Percentiles rank a stretch among this genome's conserved stretches.
These are phyloP conservation scores for Cladosporium austrohemisphaericum DNA, from an alignment of 2,329 filamentous ascomycete genomes.

Conservation along the genomic window DNA sequence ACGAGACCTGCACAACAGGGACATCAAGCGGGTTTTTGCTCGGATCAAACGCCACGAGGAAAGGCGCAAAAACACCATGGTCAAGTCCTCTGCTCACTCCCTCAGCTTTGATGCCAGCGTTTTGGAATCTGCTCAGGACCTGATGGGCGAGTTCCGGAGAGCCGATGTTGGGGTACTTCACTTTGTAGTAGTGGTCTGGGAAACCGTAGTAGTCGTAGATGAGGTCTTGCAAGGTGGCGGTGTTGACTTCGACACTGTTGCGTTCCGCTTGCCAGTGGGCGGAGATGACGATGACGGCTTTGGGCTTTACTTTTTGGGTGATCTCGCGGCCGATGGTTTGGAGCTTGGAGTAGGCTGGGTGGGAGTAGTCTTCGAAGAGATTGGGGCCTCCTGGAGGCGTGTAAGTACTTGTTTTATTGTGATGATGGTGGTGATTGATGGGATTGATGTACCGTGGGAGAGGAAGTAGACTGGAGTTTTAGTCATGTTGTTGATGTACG, in stretches of 20 bases:
- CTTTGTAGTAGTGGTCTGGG: slow-evolving; percentile 64
- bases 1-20: slow-evolving; percentile 69
- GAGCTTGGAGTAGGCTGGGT: slow-evolving; percentile 64
- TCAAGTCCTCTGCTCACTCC: slow-evolving; percentile 64
- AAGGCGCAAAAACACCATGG: slow-evolving; percentile 71
- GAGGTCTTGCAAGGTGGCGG: slow-evolving; percentile 59
- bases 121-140: slow-evolving; percentile 53
- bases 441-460: slow-evolving; percentile 32
- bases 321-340: slow-evolving; percentile 66
- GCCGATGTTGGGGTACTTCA: slow-evolving; percentile 62
- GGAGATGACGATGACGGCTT: slow-evolving; percentile 70
- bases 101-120: slow-evolving; percentile 58
- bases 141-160: slow-evolving; percentile 57
- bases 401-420: background rate
- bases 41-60: slow-evolving; percentile 53
- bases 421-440: background rate
- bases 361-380: slow-evolving; percentile 64
- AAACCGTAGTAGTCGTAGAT: slow-evolving; percentile 77
- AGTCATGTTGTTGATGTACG: slow-evolving; percentile 16
- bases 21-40: slow-evolving; percentile 36
- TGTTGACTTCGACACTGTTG: slow-evolving; percentile 61
- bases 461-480: slow-evolving; percentile 53
- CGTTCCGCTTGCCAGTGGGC: slow-evolving; percentile 68
- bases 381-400: slow-evolving; percentile 51
- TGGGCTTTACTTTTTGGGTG: slow-evolving; percentile 65